Percentiles rank a stretch among this genome's conserved stretches.
Evolutionary conservation across 768 basidiomycete species (phyloP).

Genomic region (Artomyces pyxidatus): DNA sequence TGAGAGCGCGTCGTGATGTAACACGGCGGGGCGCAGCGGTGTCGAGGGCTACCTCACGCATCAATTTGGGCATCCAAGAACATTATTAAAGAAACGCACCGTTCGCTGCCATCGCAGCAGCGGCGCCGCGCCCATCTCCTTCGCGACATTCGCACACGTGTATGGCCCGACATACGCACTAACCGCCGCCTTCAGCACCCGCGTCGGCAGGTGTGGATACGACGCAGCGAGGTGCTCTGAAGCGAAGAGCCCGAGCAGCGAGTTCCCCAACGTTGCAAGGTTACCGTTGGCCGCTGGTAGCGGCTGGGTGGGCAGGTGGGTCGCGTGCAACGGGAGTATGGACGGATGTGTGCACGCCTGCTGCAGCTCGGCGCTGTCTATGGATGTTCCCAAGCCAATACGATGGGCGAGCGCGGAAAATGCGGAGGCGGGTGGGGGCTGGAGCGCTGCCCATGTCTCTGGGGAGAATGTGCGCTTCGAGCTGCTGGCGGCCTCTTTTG

Average conservation of each 20-base stretch:
- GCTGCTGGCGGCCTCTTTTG: constrained; percentile 36
- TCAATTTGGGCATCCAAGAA: background rate
- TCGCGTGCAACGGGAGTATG: constrained; percentile 45
- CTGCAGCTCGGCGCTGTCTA: constrained; percentile 44
- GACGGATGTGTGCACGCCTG: constrained; percentile 80
- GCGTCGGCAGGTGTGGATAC: constrained; percentile 88
- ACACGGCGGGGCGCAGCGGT: constrained; percentile 38
- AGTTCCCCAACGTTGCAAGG: constrained; percentile 72
- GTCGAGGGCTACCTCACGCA: constrained; percentile 35
- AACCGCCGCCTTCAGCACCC: constrained; percentile 84
- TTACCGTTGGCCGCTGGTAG: constrained; percentile 63
- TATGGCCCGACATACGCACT: constrained; percentile 87
- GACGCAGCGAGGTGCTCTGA: constrained; percentile 72
- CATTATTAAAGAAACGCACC: constrained; percentile 33
- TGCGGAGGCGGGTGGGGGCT: constrained; percentile 64
- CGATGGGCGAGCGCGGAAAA: constrained; percentile 71
- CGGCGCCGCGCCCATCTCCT: constrained; percentile 73
- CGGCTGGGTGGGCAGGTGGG: constrained; percentile 48
- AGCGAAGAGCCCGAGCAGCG: constrained; percentile 85
- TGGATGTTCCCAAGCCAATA: constrained; percentile 57
- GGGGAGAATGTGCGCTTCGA: constrained; percentile 40
- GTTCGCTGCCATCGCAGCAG: constrained; percentile 77
- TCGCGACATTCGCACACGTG: constrained; percentile 77
- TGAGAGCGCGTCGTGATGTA: constrained; percentile 83
- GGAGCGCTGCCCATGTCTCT: constrained; percentile 60